Evolutionary conservation across 306 rosid species (phyloP).

Genomic region (Chamaecrista fasciculata): DNA sequence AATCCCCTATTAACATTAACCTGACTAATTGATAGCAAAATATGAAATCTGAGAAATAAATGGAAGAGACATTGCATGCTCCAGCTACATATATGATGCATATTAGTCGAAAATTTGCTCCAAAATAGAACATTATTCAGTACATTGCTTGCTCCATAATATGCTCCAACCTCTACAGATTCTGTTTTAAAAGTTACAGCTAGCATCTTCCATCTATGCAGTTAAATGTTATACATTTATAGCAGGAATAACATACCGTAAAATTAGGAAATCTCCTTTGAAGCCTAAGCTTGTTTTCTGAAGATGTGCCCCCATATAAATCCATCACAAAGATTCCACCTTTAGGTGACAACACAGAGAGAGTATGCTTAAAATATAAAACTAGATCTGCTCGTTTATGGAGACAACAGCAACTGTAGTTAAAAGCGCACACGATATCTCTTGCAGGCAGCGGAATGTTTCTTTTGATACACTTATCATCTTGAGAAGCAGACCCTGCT

Average conservation of each 20-base stretch:
- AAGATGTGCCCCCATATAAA: slow-evolving; percentile 88
- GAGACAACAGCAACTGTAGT: slow-evolving; percentile 96
- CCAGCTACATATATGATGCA: no score
- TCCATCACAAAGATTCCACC: slow-evolving; percentile 97
- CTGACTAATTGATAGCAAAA: background rate
- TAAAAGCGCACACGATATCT: slow-evolving; percentile 88
- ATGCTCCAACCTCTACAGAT: no score
- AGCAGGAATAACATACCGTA: slow-evolving; percentile 52
- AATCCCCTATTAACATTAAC: slow-evolving; percentile 1
- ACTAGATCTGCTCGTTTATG: slow-evolving; percentile 77
- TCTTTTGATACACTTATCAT: slow-evolving; percentile 36
- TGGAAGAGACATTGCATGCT: background rate
- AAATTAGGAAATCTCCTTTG: slow-evolving; percentile 83
- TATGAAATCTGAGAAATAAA: slow-evolving; percentile 8
- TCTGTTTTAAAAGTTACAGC: no score
- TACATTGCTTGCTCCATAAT: background rate
- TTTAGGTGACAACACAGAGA: slow-evolving; percentile 55
- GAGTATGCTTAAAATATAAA: slow-evolving; percentile 76
- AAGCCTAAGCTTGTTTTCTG: slow-evolving; percentile 76
- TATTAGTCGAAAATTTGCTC: no score
- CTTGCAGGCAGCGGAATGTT: slow-evolving; percentile 48
- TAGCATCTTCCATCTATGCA: slow-evolving; percentile 16
- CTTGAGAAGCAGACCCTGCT: slow-evolving; percentile 38
- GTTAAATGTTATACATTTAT: slow-evolving; percentile 1
- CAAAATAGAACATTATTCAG: no score